phyloP scores from a whole-genome alignment of 345 rosid species.

The Turritis glabra region DNA sequence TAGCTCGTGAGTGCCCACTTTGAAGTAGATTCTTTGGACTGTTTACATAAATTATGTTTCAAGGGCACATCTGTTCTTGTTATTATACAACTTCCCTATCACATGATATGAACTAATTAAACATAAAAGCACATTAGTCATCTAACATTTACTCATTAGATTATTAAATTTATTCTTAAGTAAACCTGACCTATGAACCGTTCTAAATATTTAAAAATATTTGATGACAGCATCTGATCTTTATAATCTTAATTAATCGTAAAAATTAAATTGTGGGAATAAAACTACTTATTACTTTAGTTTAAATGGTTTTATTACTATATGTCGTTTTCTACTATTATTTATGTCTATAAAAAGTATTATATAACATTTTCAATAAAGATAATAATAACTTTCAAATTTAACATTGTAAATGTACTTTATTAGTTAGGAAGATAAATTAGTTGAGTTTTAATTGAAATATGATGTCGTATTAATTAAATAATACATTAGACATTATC shows the following conservation, averaged over 20 bases:
- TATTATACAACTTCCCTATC: conserved; percentile 17
- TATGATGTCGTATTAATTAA: not conserved
- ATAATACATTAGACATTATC: not conserved
- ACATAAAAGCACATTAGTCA: not conserved
- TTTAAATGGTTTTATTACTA: not conserved
- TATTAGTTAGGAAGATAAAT: too few relatives aligned
- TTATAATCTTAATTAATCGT: not conserved
- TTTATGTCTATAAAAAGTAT: not conserved
- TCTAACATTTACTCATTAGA: not conserved
- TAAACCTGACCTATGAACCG: not conserved
- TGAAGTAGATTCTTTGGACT: conserved; percentile 28
- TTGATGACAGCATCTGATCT: conserved; percentile 7
- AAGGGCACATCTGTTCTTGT: conserved; percentile 8
- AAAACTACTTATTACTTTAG: not conserved
- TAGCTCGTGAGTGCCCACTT: conserved; percentile 36
- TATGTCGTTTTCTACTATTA: too few relatives aligned
- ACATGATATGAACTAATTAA: conserved; percentile 6
- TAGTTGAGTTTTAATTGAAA: not conserved
- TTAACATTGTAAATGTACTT: not conserved
- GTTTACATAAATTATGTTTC: conserved; percentile 24
- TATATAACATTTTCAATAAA: not conserved
- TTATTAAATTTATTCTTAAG: not conserved
- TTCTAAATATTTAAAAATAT: not conserved
- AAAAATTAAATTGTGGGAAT: not conserved
- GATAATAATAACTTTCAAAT: not conserved